Evolutionary conservation across 257 asterid species (phyloP), one percentile per base, ranked within the genome.

Genomic region (Solanum pennellii): DNA sequence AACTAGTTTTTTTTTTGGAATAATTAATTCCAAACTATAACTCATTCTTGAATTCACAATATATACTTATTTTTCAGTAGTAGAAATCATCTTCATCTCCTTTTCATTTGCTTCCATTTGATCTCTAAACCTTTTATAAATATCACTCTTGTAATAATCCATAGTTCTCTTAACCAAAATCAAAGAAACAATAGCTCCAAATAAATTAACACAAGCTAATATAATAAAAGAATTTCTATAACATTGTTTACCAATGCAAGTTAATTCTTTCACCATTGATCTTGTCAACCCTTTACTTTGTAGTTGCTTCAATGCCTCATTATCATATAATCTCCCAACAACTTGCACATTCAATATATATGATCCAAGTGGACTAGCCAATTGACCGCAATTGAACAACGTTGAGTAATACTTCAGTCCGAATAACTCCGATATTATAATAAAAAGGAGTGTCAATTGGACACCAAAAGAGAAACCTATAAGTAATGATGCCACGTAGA

Each of bases 301-400:
- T 9, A 89, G 76, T 25, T 85, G 89, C 83, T 89, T 89, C 87
- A 90, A 37, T 15, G 92, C 92, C 60, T 89, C 90, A 5, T 82
- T 74, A 44, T 90, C 92, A 45, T 90, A 90, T n/a, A 89, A 88
- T 73, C 42, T 85, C 11, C 92, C 91, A 8, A 86, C 90, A 68
- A 89, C 39, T 79, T 56, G 65, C 83, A 90, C 92, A 71, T 90
- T 90, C 41, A 89, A 77, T 12, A 89, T 41, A 18, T 90, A 90
- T 5, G 92, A 87, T 75, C 92, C 92, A 16, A 89, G 45, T 6
- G 92, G 92, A 87, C 91, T 90, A 15, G 87, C 91, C 82, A 90
- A 45, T 18, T 90, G 92, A 0, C 89, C 92, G 5, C 91, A 90
- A 29, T 89, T 89, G 86, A 90, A 90, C 0, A 90, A 47, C 1